Percentiles rank a stretch among this genome's conserved stretches.
phyloP scores from a whole-genome alignment of 225 moss, liverwort and hornwort genomes.

The Neckera pumila region DNA sequence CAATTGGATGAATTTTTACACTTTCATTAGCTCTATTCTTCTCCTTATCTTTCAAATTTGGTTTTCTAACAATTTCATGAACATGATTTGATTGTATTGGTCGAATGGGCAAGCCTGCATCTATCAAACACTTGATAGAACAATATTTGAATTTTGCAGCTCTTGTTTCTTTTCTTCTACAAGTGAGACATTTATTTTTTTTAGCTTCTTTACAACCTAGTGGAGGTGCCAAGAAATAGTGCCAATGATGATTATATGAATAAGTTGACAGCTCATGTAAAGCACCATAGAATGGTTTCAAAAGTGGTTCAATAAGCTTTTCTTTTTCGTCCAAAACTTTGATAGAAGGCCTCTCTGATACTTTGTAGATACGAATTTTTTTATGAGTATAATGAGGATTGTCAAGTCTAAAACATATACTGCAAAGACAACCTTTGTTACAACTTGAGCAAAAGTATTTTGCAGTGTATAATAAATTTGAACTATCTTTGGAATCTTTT shows the following conservation, averaged over 20 bases:
- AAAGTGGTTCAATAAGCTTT: too few relatives aligned
- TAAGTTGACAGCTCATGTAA: neutral
- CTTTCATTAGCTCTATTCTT: fast-evolving
- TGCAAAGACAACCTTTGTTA: neutral
- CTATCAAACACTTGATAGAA: neutral
- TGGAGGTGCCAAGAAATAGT: neutral
- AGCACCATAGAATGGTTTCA: neutral
- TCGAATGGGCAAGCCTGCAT: neutral
- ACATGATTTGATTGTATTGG: neutral
- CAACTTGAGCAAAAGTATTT: neutral
- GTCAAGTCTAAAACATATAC: neutral
- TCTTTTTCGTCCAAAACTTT: neutral
- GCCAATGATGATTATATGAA: neutral
- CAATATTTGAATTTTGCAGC: neutral
- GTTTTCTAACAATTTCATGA: neutral
- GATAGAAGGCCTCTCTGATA: neutral
- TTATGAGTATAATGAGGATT: neutral
- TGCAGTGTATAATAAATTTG: neutral
- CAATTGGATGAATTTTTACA: neutral
- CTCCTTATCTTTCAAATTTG: neutral
- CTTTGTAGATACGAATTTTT: neutral
- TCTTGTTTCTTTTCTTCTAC: neutral
- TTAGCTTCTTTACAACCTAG: neutral
- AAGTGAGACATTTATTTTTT: neutral
- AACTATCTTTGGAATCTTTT: neutral